These are phyloP conservation scores for Sporothrix luriei DNA, from an alignment of 2,329 filamentous ascomycete genomes.

Conservation along the genomic window DNA sequence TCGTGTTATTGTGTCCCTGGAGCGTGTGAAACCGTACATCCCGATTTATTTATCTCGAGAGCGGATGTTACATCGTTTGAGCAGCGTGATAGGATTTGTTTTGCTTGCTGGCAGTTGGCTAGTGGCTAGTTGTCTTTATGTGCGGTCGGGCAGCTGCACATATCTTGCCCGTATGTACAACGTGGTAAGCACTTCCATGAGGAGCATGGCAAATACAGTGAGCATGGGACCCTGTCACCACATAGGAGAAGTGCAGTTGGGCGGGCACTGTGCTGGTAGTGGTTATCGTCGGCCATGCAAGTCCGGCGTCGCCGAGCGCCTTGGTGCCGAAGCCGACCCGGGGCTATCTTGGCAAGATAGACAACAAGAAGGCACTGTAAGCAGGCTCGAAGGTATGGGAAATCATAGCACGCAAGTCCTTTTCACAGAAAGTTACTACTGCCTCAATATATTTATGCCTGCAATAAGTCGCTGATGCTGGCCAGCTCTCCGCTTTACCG, in stretches of 20 bases:
- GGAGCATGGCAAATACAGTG: background rate
- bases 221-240: background rate
- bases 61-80: background rate
- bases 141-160: background rate
- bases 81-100: background rate
- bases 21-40: background rate
- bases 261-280: constrained; percentile 9
- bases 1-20: too few species aligned
- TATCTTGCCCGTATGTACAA: too few species aligned
- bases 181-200: too few species aligned
- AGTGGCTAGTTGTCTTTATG: background rate
- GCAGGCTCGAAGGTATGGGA: background rate
- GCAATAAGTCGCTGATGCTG: background rate
- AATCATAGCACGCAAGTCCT: background rate
- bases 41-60: background rate
- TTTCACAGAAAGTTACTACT: too few species aligned
- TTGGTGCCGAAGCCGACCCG: constrained; percentile 32
- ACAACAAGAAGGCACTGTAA: background rate
- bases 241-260: background rate
- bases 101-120: background rate
- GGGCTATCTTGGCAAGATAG: constrained; percentile 28
- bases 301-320: constrained; percentile 30
- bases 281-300: background rate
- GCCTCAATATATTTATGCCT: background rate
- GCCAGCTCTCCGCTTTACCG: constrained; percentile 23